Evolutionary conservation across 148 eudicot species (phyloP), one percentile per base, ranked within the genome.

Genomic region (Tetragonia tetragonoides): DNA sequence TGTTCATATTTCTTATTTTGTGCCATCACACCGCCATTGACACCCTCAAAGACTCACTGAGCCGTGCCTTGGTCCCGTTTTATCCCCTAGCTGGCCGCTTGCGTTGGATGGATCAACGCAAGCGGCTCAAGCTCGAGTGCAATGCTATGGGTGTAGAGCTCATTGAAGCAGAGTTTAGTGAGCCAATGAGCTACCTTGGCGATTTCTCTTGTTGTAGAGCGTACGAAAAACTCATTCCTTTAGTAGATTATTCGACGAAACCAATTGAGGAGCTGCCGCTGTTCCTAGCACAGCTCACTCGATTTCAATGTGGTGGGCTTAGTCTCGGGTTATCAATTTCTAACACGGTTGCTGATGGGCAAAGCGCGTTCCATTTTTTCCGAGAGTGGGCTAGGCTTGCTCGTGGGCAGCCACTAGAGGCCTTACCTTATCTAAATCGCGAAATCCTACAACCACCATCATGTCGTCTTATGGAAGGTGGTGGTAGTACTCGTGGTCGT

Each of bases 341-440:
- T 21, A 80, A 76, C 63, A 74, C 79, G 12, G 75, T 68, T 9
- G 60, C 39, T 6, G 83, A 81, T 39, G 79, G 83, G 3, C 20
- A 41, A 40, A 71, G 79, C 53, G 59, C 70, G 15, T 57, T 75
- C 14, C 83, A 81, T n/a, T 53, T 81, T 38, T 18, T 72, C 7
- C n/a, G 68, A 24, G 80, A 81, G 70, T 76, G 83, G 83, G 79
- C 79, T 28, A 75, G 53, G 53, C 53, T 47, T 47, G 53, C 53
- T 47, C 53, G 53, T 1, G 53, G 53, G 11, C 53, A 3, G 20
- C 57, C 7, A n/a, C 57, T 56, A 16, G 68, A 46, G 57, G 15
- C 42, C 40, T 18, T 54, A 37, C 83, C 83, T 5, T 80, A 66
- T 14, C 46, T 80, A 10, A 74, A 70, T 17, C 83, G 83, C 11